Base-by-base conservation (phyloP, 768 basidiomycete species). In the Xanthoconium purpureum region DNA sequence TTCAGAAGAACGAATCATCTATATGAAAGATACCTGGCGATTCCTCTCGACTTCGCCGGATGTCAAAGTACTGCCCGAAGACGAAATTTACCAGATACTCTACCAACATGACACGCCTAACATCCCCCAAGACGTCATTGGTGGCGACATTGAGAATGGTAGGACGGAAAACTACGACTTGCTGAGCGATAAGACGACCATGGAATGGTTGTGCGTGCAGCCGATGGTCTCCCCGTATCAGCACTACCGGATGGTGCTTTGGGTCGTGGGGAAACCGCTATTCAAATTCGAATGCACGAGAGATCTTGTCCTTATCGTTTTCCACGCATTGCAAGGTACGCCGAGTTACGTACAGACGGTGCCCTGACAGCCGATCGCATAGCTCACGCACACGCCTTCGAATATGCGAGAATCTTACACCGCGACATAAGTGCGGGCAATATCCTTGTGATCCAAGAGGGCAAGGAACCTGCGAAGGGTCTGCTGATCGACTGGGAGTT, bases 401-500 rank as follows among this genome's bases (percentile, higher is more conserved):
- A 47, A 2, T 20, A 50, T 1, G 55, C 61, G 5, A 46, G 43
- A 5, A 50, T 66, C 13, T 55, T 71, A n/a, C 70, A 72, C 45
- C 59, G 71, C 2, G 70, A 72, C 28, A 63, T 70, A n/a, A 73
- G 70, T 32, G 38, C 33, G 0, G 57, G 59, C 4, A 72, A 71
- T 40, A 63, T 73, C 52, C 35, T 72, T 17, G 40, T 69, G 10
- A 57, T 35, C 1, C 43, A 43, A 1, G 50, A 59, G 1, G 62
- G 60, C 0, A n/a, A n/a, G n/a, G n/a, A n/a, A n/a, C n/a, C n/a
- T n/a, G n/a, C n/a, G n/a, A 36, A 10, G 2, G 66, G 66, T 0
- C 10, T 66, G 24, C 55, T 72, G 15, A 63, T 61, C 28, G 68
- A 72, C 28, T 70, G 66, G 68, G 70, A 72, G 38, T 18, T 67